Base-by-base conservation (phyloP, 192 early-diverging fungal genomes). In the Chytriomyces sp. region DNA sequence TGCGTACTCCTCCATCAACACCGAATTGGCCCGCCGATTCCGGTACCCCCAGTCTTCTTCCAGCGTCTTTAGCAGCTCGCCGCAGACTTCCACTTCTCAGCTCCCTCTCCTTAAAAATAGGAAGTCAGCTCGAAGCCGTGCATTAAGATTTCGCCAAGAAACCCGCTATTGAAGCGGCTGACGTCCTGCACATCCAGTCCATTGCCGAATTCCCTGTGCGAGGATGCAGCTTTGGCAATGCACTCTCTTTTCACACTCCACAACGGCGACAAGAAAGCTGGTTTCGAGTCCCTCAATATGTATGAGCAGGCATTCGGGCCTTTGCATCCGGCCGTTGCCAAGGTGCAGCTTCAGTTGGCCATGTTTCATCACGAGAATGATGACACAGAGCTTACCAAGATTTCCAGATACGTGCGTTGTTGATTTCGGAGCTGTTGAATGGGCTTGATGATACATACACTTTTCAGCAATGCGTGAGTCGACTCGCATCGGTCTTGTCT, bases 251-350 rank as follows among this genome's bases (percentile, higher is more conserved):
- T 90, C 73, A 87, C 82, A 30, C 74, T 96, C 52, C 84, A 90
- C 19, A 90, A 94, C 76, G 91, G 91, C 5, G 89, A 96, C 56
- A 89, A 85, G 58, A 82, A 91, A 65, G 52, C 91, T 39, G 94
- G 92, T 7, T 60, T 93, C 52, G 93, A 98, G 78, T 91, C 95
- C 10, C 77, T 93, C 59, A 77, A 91, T 4, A 81, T 98, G 25
- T 94, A 93, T 76, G 97, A 99, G 82, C 95, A 96, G 78, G 91
- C 91, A 17, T 95, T 91, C 77, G 94, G 94, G 12, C 93, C 93
- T 68, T 74, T 98, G 64, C 94, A 99, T 68, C 85, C 90, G 0
- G 94, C 95, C 65, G 93, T 93, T 28, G 91, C 88, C 22, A 89
- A 91, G 33, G 89, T 90, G 67, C 95, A 95, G 78, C 85, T 87